Evolutionary conservation across 106 monocot genomes (phyloP), one percentile per base, ranked within the genome.

Genomic region (Dendrobium huoshanense): DNA sequence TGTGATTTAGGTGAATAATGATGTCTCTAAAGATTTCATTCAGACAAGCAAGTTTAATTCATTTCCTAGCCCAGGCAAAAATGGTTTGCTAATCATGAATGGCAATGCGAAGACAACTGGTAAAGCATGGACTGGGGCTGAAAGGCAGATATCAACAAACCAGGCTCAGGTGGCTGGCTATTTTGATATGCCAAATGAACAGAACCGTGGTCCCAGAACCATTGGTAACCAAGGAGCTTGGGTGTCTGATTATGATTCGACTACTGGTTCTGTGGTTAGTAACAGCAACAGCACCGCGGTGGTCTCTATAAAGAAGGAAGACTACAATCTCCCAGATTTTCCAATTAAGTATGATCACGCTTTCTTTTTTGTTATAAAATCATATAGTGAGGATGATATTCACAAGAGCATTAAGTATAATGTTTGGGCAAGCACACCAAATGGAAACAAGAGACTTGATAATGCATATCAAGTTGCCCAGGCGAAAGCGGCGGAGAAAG

Each of bases 361-460:
- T 29, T 77, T 87, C 4, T 91, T 91, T 61, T 91, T 87, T 77
- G 87, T 91, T 31, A 91, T 91, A 77, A 91, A 91, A 75, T 91
- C 91, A 31, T 91, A 91, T 76, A 90, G 90, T 70, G 90, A 90
- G 65, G 90, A 90, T 88, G 90, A 90, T 75, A 80, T 90, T 59
- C 90, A 91, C 77, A 91, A 91, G 85, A 91, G 91, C 76, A 89
- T 91, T 24, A 91, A 91, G 77, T 91, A 91, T 65, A 87, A 89
- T 85, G 91, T 91, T 4, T 91, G 91, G 91, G 79, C 91, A 54
- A 91, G 91, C 65, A 91, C 91, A 77, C 88, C 88, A 64, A 91
- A 85, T 81, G 91, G 91, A 77, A 91, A 91, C 55, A 89, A 77
- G 70, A 91, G 88, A 77, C 88, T 91, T 55, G 88, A 89, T 59